Evolutionary conservation across 768 basidiomycete genomes (phyloP), one percentile per base, ranked within the genome.

Genomic region (Suillus lakei): DNA sequence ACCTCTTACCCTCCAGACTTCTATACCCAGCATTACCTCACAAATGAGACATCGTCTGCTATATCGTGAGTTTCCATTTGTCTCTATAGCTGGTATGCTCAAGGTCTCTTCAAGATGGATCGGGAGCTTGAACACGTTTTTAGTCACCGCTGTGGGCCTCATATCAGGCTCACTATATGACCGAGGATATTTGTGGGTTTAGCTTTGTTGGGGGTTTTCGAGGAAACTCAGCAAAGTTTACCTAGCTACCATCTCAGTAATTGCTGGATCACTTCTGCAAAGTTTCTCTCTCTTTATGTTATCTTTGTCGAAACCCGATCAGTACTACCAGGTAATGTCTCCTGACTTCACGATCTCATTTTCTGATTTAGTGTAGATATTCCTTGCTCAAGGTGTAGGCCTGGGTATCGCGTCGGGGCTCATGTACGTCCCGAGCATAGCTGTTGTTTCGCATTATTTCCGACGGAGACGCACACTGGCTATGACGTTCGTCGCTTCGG

Each of bases 111-210:
- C 43, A 53, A 79, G 77, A 34, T 82, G 77, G 78, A 80, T 88
- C 38, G 86, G 86, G 12, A 84, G 85, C 43, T 74, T 79, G 16
- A 84, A 87, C 63, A 71, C 85, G 9, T 80, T 83, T 60, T 72
- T 86, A 13, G 73, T 82, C 28, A 72, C 85, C 44, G 76, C 80
- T 6, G 74, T 76, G 44, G 84, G 85, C 1, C 71, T 85, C 21
- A 60, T 83, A 41, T 77, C 81, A 4, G 86, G 86, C 13, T 78
- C 81, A 54, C 71, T 81, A 5, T 85, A 84, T 67, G 86, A 87
- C 55, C 77, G 77, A n/a, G 86, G 86, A 58, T 83, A 85, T 72
- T 86, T 85, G 83, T 83, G 69, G 67, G 80, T 66, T n/a, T 43
- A 18, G 46, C 32, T 26, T 34, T 28, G n/a, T 41, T 61, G 39